A percentile compares a stretch with the other conserved stretches of the same genome.
phyloP scores from a whole-genome alignment of 1,284 basidiomycete species.

The Cryptococcus hybrid region DNA sequence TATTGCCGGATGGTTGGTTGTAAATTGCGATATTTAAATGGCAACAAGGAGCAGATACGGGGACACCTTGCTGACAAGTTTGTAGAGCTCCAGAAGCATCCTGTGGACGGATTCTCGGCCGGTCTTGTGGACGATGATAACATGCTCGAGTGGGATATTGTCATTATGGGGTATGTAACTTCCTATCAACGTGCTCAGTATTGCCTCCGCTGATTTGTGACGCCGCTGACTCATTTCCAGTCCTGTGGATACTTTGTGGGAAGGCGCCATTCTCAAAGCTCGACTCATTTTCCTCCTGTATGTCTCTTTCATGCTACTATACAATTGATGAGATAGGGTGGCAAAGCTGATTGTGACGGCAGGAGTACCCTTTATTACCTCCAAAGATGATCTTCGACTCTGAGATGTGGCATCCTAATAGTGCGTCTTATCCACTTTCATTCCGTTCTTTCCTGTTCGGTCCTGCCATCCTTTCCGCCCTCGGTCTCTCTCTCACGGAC shows the following conservation, averaged over 20 bases:
- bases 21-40: not conserved
- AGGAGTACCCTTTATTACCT: slow-evolving; percentile 84
- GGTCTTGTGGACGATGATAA: slow-evolving; percentile 92
- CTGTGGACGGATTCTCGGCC: slow-evolving; percentile 91
- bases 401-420: slow-evolving; percentile 99
- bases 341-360: not conserved
- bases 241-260: slow-evolving; percentile 85
- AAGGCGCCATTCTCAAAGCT: slow-evolving; percentile 90
- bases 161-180: slow-evolving; percentile 78
- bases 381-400: slow-evolving; percentile 96
- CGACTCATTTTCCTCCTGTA: slow-evolving; percentile 50
- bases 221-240: slow-evolving; percentile 50
- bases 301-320: slow-evolving; percentile 10
- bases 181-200: not conserved
- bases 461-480: not conserved
- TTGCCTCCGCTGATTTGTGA: not conserved
- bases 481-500: not conserved
- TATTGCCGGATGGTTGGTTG: not conserved
- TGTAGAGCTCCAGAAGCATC: slow-evolving; percentile 78
- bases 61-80: no score
- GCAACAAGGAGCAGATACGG: not conserved
- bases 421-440: slow-evolving; percentile 54
- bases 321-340: not conserved
- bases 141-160: slow-evolving; percentile 88
- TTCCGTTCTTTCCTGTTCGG: not conserved